Conservation (phyloP, 371 early-diverging fungal species). For the Ordospora pajunii region DNA sequence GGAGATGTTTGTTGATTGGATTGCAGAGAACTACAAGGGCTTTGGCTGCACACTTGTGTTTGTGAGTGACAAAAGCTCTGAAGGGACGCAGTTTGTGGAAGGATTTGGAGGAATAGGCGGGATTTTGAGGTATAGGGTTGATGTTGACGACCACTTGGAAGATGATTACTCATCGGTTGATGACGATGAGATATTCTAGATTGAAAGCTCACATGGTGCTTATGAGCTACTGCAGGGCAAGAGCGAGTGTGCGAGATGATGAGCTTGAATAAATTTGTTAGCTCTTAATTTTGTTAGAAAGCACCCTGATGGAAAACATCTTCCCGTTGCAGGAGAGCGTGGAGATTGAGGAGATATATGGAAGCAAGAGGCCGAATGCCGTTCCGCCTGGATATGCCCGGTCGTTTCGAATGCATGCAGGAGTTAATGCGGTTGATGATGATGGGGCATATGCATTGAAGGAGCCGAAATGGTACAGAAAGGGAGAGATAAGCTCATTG, state of each 20-base stretch:
- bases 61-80: slow-evolving; percentile 87
- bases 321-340: slow-evolving; percentile 46
- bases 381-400: slow-evolving; percentile 3
- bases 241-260: too few species aligned
- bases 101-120: slow-evolving; percentile 99
- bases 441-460: neutral
- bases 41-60: slow-evolving; percentile 85
- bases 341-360: slow-evolving; percentile 48
- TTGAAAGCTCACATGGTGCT: neutral
- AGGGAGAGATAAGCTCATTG: slow-evolving; percentile 25
- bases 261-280: neutral
- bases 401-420: slow-evolving; percentile 5
- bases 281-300: neutral
- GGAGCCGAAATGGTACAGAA: neutral
- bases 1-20: slow-evolving; percentile 84
- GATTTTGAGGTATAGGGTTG: slow-evolving; percentile 85
- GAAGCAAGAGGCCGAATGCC: slow-evolving; percentile 37
- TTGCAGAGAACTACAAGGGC: slow-evolving; percentile 89
- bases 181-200: slow-evolving; percentile 34
- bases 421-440: neutral
- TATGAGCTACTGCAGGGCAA: too few species aligned
- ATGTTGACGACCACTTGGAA: slow-evolving; percentile 51
- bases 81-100: slow-evolving; percentile 94
- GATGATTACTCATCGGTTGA: slow-evolving; percentile 33
- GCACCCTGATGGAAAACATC: slow-evolving; percentile 39